A percentile compares a stretch with the other conserved stretches of the same genome.
Evolutionary conservation across 306 rosid species (phyloP).

Genomic region (Betula pendula): DNA sequence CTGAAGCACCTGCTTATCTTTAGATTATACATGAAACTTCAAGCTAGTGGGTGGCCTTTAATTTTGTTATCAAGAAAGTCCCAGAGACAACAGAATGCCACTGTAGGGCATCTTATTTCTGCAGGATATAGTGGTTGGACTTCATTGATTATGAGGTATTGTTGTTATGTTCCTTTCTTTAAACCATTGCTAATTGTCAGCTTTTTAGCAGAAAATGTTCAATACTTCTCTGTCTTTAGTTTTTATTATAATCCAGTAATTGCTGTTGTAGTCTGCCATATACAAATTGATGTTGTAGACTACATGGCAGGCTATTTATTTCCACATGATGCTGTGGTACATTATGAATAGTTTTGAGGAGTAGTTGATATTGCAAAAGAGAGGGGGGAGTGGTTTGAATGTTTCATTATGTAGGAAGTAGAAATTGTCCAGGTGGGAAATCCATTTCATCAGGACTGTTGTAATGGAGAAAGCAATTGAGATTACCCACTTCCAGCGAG

Average conservation of each 20-base stretch:
- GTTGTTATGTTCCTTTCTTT: slow-evolving; percentile 17
- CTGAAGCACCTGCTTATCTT: slow-evolving; percentile 49
- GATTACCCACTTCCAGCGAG: neutral
- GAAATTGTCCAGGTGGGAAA: neutral
- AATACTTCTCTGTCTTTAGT: neutral
- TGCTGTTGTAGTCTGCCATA: neutral
- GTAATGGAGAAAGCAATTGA: neutral
- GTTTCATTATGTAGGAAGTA: neutral
- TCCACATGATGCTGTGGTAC: neutral
- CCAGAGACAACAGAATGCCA: slow-evolving; percentile 40
- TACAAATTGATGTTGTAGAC: neutral
- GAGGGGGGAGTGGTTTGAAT: neutral
- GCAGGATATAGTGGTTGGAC: slow-evolving; percentile 64
- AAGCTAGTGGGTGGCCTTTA: slow-evolving; percentile 69
- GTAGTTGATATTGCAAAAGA: neutral
- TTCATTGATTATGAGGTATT: slow-evolving; percentile 76
- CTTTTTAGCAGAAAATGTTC: no score
- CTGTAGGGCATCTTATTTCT: slow-evolving; percentile 50
- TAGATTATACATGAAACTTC: slow-evolving; percentile 51
- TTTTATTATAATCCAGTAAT: neutral
- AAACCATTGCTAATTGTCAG: no score
- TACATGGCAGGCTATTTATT: no score
- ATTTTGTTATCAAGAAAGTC: slow-evolving; percentile 63
- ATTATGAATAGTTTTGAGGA: neutral
- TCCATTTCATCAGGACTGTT: neutral